Evolutionary conservation across 1,139 yeast genomes (phyloP).

Genomic region (Debaryomycetaceae sp.): DNA sequence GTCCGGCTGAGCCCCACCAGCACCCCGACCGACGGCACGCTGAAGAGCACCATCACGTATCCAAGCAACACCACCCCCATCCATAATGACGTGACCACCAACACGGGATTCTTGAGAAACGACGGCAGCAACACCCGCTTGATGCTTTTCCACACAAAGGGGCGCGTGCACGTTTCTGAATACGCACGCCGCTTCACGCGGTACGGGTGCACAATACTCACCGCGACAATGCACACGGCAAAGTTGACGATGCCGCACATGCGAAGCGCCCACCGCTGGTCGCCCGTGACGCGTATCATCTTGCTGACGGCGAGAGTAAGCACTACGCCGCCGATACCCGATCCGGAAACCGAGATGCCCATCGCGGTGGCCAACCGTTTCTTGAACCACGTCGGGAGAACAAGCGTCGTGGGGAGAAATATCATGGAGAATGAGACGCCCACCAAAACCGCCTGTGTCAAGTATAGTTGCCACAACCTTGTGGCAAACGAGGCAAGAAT

Average conservation of each 20-base stretch:
- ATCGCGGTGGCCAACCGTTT: conserved; percentile 44
- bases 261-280: conserved; percentile 35
- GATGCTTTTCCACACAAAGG: conserved; percentile 12
- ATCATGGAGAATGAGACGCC: conserved; percentile 39
- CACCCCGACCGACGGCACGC: conserved; percentile 20
- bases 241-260: conserved; percentile 19
- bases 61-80: conserved; percentile 25
- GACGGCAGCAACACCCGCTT: conserved; percentile 18
- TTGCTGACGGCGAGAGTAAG: conserved; percentile 21
- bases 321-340: conserved; percentile 52
- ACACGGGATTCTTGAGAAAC: conserved; percentile 18
- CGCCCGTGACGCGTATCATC: conserved; percentile 11
- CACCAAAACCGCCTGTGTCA: conserved; percentile 42
- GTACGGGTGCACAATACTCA: conserved; percentile 7
- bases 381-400: conserved; percentile 52
- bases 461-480: conserved; percentile 40
- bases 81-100: conserved; percentile 16
- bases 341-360: conserved; percentile 49
- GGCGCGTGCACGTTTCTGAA: conserved; percentile 12
- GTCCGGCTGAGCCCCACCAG: conserved; percentile 16
- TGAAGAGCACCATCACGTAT: conserved; percentile 27
- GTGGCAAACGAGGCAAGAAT: conserved; percentile 44
- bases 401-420: conserved; percentile 32
- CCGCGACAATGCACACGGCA: conserved; percentile 16
- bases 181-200: conserved; percentile 13